A percentile compares a stretch with the other conserved stretches of the same genome.
These are phyloP conservation scores for Knoxdaviesia proteae DNA, from an alignment of 2,329 filamentous ascomycete species.

Conservation along the genomic window DNA sequence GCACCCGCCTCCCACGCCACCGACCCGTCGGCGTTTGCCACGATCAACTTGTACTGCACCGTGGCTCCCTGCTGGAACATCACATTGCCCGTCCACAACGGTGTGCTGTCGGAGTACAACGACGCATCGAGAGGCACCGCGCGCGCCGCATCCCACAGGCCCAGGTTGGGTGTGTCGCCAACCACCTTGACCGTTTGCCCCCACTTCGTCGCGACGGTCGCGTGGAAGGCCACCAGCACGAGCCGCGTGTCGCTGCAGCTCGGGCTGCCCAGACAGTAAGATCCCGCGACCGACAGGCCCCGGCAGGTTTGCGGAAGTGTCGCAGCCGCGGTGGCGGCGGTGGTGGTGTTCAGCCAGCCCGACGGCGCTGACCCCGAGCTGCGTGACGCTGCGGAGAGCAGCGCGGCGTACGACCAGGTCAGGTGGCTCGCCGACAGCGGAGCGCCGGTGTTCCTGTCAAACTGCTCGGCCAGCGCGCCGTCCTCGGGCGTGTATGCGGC, in stretches of 20 bases:
- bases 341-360: conserved; percentile 25
- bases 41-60: conserved; percentile 51
- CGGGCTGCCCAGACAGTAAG: neutral
- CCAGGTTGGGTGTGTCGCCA: conserved; percentile 37
- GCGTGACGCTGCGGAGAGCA: conserved; percentile 40
- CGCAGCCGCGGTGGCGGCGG: conserved; percentile 10
- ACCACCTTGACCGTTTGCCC: conserved; percentile 47
- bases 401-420: conserved; percentile 55
- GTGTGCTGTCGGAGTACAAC: conserved; percentile 36
- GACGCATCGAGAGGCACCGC: conserved; percentile 36
- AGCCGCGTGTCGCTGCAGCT: conserved; percentile 1
- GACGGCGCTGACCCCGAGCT: conserved; percentile 32
- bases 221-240: conserved; percentile 35
- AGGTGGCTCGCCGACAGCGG: conserved; percentile 45
- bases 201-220: conserved; percentile 30
- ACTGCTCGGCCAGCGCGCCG: conserved; percentile 51
- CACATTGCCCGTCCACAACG: conserved; percentile 38
- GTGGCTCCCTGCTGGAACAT: conserved; percentile 30
- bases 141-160: conserved; percentile 34
- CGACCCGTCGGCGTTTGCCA: conserved; percentile 29
- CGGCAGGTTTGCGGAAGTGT: conserved; percentile 22
- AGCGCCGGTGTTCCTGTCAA: conserved; percentile 26
- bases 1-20: conserved; percentile 45
- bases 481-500: conserved; percentile 38
- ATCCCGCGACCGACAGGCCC: conserved; percentile 1